These are phyloP conservation scores for Hemerocallis citrina DNA, from an alignment of 106 monocot genomes.

Conservation along the genomic window DNA sequence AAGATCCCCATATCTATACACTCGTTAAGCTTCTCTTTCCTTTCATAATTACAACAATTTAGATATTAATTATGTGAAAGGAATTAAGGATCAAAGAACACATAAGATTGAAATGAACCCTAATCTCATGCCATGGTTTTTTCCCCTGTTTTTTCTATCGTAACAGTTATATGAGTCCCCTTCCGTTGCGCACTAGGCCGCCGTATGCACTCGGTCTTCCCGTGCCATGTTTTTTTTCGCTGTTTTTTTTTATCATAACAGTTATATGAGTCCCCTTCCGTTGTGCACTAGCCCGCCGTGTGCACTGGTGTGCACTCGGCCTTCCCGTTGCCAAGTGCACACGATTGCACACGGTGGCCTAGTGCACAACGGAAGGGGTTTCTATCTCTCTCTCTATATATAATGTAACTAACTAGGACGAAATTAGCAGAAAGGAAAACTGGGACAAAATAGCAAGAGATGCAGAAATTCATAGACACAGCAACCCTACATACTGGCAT, in stretches of 20 bases:
- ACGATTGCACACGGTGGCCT: no score
- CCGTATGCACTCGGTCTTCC: no score
- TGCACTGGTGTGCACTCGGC: no score
- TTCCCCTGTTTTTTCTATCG: not conserved
- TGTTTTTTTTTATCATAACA: not conserved
- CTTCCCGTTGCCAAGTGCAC: no score
- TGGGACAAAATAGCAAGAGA: not conserved
- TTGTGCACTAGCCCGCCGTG: no score
- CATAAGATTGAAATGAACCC: no score
- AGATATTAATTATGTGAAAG: not conserved
- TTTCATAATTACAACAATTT: not conserved
- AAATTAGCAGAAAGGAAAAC: not conserved
- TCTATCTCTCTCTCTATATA: not conserved
- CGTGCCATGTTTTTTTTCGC: not conserved
- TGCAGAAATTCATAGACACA: not conserved
- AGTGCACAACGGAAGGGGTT: no score
- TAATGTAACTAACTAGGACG: not conserved
- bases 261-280: no score
- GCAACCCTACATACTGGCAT: not conserved
- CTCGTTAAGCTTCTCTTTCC: not conserved
- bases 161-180: not conserved
- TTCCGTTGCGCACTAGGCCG: no score
- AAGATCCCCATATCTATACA: no score
- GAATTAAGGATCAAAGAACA: not conserved
- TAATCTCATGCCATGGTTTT: not conserved